Evolutionary conservation across 352 stramenopile species (phyloP), one percentile per base, ranked within the genome.

Genomic region (Globisporangium irregulare): DNA sequence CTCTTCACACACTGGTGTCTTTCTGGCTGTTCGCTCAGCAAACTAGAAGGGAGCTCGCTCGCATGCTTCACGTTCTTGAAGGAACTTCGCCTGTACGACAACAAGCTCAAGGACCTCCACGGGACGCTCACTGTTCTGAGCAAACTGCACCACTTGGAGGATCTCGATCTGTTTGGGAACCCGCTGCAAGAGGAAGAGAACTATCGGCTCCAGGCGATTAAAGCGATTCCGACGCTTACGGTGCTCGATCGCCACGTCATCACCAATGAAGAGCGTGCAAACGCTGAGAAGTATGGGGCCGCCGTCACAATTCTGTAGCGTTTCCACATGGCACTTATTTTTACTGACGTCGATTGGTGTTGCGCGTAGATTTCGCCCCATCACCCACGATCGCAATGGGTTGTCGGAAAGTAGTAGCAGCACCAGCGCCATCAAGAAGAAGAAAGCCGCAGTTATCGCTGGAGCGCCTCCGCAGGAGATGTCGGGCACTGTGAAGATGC

Each of bases 161-260:
- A 89, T 36, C 76, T 97, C 36, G 87, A 96, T 68, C 68, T 97
- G 29, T 94, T 92, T 62, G 85, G 73, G 18, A 97, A 97, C 55
- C 85, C 89, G 9, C 57, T 96, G 5, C 76, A 81, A 0, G 84
- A 94, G 59, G 86, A 97, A 73, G 87, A 91, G 41, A 92, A 89
- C 50, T 97, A 97, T 38, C 87, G 90, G 0, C 74, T 97, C 5
- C 81, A 91, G 50, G 84, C 96, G 7, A 90, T 97, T 41, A 72
- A 83, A 38, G 74, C 80, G 0, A 75, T 96, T 29, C 90, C 90
- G 4, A 89, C 87, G 24, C 68, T 97, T 3, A 64, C 86, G 29
- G 84, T 91, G 6, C 77, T 97, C 25, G 90, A 97, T 73, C 78
- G 80, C 7, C 87, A 96, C 63, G 76, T 90, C 32, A 80, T 97